Percentiles rank a stretch among this genome's conserved stretches.
phyloP scores from a whole-genome alignment of 148 eudicot genomes.

The Gaultheria prostrata region DNA sequence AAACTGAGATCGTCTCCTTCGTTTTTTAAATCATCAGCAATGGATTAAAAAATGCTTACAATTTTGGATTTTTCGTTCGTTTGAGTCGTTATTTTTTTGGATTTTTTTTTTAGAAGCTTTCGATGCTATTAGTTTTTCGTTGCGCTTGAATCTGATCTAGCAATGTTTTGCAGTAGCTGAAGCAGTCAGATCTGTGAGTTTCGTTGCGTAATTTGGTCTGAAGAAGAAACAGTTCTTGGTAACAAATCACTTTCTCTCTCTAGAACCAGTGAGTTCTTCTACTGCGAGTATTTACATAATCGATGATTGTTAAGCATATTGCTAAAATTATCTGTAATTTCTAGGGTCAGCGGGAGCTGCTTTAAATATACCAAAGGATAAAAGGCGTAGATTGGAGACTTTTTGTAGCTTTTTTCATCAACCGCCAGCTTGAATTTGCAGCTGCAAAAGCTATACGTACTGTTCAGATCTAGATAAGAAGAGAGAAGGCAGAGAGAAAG shows the following conservation, averaged over 20 bases:
- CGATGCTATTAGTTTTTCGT: not conserved
- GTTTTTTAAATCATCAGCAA: too few species aligned
- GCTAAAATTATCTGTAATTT: not conserved
- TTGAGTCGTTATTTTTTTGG: not conserved
- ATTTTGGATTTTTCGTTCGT: not conserved
- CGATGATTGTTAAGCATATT: not conserved
- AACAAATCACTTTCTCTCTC: not conserved
- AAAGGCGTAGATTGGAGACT: not conserved
- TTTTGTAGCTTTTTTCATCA: constrained; percentile 3
- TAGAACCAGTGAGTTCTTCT: too few species aligned
- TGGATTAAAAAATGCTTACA: not conserved
- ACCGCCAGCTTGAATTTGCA: constrained; percentile 14
- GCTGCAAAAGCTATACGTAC: not conserved
- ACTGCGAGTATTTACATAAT: not conserved
- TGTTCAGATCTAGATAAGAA: constrained; percentile 2
- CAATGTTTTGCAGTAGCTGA: constrained; percentile 2
- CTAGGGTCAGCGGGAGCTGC: constrained; percentile 1
- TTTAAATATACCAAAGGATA: constrained; percentile 7
- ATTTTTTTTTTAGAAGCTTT: not conserved
- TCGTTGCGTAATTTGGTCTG: constrained; percentile 15
- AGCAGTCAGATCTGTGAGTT: constrained; percentile 10
- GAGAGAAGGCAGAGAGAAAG: too few species aligned
- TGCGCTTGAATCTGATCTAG: not conserved
- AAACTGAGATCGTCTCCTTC: too few species aligned
- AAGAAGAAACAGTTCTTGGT: not conserved